Conservation (phyloP, 371 early-diverging fungal species). For the Mucor saturninus region DNA sequence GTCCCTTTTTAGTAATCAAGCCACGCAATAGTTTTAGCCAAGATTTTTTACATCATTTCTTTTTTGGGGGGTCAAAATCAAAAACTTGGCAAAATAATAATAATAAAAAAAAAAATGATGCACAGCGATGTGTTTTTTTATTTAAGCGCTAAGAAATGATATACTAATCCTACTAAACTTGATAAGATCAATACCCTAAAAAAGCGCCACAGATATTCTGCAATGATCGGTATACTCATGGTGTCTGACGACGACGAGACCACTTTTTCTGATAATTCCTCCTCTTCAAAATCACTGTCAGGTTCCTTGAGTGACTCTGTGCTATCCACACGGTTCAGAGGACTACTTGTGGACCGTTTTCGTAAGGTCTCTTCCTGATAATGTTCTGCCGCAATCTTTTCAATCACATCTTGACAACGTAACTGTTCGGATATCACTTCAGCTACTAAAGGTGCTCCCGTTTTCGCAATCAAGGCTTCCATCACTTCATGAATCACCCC, state of each 20-base stretch:
- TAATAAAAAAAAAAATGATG: no score
- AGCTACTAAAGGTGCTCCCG: slow-evolving; percentile 49
- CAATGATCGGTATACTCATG: slow-evolving; percentile 14
- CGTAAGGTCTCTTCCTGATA: slow-evolving; percentile 29
- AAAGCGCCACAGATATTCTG: slow-evolving; percentile 50
- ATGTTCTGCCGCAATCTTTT: slow-evolving; percentile 38
- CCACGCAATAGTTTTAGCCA: slow-evolving; percentile 13
- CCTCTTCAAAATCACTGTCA: slow-evolving; percentile 7
- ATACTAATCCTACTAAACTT: slow-evolving; percentile 44
- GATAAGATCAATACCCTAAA: slow-evolving; percentile 46
- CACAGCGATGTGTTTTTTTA: not conserved
- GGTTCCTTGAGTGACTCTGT: slow-evolving; percentile 21
- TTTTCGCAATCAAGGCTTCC: slow-evolving; percentile 46
- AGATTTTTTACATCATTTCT: not conserved
- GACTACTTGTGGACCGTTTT: slow-evolving; percentile 2
- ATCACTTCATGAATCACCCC: slow-evolving; percentile 52
- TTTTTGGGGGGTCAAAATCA: no score
- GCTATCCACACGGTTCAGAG: slow-evolving; percentile 12
- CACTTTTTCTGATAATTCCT: not conserved
- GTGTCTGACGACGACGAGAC: slow-evolving; percentile 4
- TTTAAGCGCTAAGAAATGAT: slow-evolving; percentile 27
- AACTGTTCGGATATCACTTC: slow-evolving; percentile 51
- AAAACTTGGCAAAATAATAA: not conserved
- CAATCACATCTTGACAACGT: slow-evolving; percentile 51
- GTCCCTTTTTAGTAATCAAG: slow-evolving; percentile 13